Conservation (phyloP, 345 rosid genomes). For the Trapa incisa region DNA sequence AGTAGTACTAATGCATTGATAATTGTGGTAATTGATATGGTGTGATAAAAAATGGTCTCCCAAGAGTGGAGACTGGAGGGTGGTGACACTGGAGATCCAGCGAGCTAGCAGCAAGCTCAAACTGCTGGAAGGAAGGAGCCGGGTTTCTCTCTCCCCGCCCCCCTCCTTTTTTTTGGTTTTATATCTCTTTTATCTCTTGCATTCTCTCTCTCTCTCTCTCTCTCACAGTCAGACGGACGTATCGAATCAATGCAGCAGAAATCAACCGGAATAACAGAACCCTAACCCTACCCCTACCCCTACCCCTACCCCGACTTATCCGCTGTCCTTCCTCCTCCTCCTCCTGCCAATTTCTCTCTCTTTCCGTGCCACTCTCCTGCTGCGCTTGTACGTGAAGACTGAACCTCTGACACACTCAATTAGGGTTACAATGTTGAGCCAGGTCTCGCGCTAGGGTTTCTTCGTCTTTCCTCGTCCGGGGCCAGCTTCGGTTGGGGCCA, state of each 20-base stretch:
- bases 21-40: too few species aligned
- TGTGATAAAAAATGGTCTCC: too few species aligned
- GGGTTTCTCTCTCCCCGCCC: too few species aligned
- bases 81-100: too few species aligned
- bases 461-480: too few species aligned
- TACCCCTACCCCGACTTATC: slow-evolving; percentile 53
- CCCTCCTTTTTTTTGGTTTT: too few species aligned
- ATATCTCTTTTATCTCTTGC: neutral
- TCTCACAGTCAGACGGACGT: slow-evolving; percentile 14
- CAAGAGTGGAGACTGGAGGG: too few species aligned
- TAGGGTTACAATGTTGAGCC: slow-evolving; percentile 22
- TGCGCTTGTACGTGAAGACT: slow-evolving; percentile 14
- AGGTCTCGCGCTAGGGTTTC: too few species aligned
- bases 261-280: slow-evolving; percentile 49
- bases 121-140: too few species aligned
- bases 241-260: slow-evolving; percentile 20
- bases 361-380: neutral
- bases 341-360: neutral
- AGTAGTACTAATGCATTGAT: too few species aligned
- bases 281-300: slow-evolving; percentile 84
- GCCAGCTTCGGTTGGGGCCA: neutral
- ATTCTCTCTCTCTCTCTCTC: slow-evolving; percentile 10
- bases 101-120: too few species aligned
- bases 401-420: slow-evolving; percentile 13
- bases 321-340: neutral